phyloP scores from a whole-genome alignment of 176 grass and related monocot genomes.

The maize (Zea mays) region Zm-B73-REFERENCE-NAM-5.0 NC_050102.1:126611501-126612000 shows the following conservation, averaged over 20 bases:
- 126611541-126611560: constrained; percentile 71
- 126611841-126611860: constrained; percentile 79
- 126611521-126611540: constrained; percentile 81
- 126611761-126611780: background rate
- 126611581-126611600: constrained; percentile 99
- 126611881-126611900: constrained; percentile 94
- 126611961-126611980: constrained; percentile 70
- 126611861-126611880: constrained; percentile 88
- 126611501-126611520: constrained; percentile 98
- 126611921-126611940: constrained; percentile 82
- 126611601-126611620: constrained; percentile 67
- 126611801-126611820: background rate
- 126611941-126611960: constrained; percentile 69
- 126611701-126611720: background rate
- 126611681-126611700: background rate
- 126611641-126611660: constrained; percentile 13
- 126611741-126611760: background rate
- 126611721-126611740: background rate
- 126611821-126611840: constrained; percentile 71
- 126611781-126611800: constrained; percentile 24
- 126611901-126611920: constrained; percentile 97
- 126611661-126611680: background rate
- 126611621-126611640: constrained; percentile 14
- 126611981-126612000: constrained; percentile 60
- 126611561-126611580: constrained; percentile 64